Evolutionary conservation across 2,329 filamentous ascomycete species (phyloP).

Genomic region (Polytolypa hystricis): DNA sequence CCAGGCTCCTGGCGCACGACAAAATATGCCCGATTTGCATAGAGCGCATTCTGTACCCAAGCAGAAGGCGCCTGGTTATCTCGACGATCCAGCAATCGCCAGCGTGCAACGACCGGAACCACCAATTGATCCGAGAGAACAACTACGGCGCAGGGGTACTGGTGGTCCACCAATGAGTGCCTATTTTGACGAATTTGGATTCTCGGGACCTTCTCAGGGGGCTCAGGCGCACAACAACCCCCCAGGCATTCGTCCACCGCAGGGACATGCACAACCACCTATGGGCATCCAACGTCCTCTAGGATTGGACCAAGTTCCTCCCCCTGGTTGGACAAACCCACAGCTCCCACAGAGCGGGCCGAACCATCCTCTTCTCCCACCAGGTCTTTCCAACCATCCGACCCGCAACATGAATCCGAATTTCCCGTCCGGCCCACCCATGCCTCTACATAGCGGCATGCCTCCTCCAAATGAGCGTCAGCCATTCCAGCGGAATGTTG

Average conservation of each 20-base stretch:
- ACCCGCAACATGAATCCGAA: constrained; percentile 27
- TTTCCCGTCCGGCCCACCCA: constrained; percentile 23
- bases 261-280: constrained; percentile 22
- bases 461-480: constrained; percentile 27
- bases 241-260: constrained; percentile 22
- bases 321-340: constrained; percentile 28
- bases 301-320: constrained; percentile 33
- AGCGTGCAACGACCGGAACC: constrained; percentile 30
- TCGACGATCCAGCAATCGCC: constrained; percentile 35
- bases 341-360: constrained; percentile 25
- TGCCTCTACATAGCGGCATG: constrained; percentile 25
- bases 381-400: constrained; percentile 27
- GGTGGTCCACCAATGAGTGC: constrained; percentile 27
- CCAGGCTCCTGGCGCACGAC: constrained; percentile 21
- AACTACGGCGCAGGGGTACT: constrained; percentile 26
- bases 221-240: constrained; percentile 26
- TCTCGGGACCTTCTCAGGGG: constrained; percentile 20
- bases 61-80: constrained; percentile 27
- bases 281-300: constrained; percentile 35
- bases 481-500: constrained; percentile 24
- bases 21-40: constrained; percentile 27
- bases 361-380: constrained; percentile 26
- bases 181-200: constrained; percentile 33
- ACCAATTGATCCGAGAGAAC: constrained; percentile 18
- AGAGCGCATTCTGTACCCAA: constrained; percentile 23